Percentiles rank a stretch among this genome's conserved stretches.
These are phyloP conservation scores for Lasiodiplodia theobromae DNA, from an alignment of 2,329 filamentous ascomycete species.

Conservation along the genomic window DNA sequence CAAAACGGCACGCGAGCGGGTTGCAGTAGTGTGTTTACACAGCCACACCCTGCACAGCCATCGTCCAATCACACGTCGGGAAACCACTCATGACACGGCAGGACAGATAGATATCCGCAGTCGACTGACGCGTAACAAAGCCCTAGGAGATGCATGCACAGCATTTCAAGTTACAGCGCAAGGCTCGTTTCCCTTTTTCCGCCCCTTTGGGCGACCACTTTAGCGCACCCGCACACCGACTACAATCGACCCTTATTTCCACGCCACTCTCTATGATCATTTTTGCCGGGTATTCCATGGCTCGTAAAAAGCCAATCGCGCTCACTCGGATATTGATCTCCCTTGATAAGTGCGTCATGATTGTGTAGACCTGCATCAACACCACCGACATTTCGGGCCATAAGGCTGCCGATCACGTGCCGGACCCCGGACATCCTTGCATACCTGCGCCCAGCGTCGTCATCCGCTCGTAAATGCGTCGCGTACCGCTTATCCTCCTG, in stretches of 20 bases:
- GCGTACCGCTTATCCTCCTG: neutral
- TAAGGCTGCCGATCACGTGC: constrained; percentile 1
- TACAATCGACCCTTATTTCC: too few species aligned
- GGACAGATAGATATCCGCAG: neutral
- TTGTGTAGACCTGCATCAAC: neutral
- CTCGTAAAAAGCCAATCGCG: too few species aligned
- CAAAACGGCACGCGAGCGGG: neutral
- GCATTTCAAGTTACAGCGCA: neutral
- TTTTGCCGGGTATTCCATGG: too few species aligned
- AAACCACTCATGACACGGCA: neutral
- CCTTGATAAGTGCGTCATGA: too few species aligned
- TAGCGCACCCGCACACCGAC: too few species aligned
- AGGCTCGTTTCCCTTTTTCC: too few species aligned
- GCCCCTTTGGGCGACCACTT: too few species aligned
- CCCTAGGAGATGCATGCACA: neutral
- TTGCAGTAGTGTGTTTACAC: neutral
- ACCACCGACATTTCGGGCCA: neutral
- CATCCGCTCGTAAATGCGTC: constrained; percentile 1
- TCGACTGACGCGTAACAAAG: neutral
- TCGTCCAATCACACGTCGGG: neutral
- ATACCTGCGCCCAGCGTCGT: neutral
- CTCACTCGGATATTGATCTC: too few species aligned
- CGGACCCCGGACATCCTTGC: neutral
- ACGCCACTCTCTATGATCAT: too few species aligned
- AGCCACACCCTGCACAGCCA: constrained; percentile 18